Conservation (phyloP, 108 stramenopile species). For the Pseudonitzschia multistriata region DNA sequence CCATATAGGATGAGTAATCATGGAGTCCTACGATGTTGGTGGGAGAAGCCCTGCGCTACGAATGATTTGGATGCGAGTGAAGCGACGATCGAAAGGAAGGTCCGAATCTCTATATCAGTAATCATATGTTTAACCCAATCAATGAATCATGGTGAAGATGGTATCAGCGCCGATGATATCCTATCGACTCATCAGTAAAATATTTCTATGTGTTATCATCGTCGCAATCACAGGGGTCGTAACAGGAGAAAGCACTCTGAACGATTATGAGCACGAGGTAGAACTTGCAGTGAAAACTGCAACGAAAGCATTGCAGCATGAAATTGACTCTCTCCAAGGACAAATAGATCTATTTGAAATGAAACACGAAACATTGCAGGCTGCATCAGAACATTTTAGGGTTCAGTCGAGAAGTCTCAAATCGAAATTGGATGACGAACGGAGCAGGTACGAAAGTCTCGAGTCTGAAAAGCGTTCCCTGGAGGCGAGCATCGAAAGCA, state of each 20-base stretch:
- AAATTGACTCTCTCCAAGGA: slow-evolving; percentile 21
- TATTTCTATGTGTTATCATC: background rate
- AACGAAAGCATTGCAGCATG: slow-evolving; percentile 14
- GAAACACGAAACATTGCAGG: slow-evolving; percentile 29
- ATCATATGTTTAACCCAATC: background rate
- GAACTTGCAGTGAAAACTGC: background rate
- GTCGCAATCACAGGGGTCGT: background rate
- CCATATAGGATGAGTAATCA: background rate
- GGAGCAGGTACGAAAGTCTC: slow-evolving; percentile 18
- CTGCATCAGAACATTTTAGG: slow-evolving; percentile 30
- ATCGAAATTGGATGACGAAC: slow-evolving; percentile 23
- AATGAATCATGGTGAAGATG: background rate
- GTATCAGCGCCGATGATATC: background rate
- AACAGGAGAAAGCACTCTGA: background rate
- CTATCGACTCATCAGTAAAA: background rate
- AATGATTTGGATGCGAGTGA: background rate
- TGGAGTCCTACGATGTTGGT: background rate
- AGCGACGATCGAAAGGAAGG: background rate
- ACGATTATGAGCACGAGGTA: background rate
- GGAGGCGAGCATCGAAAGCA: slow-evolving; percentile 11
- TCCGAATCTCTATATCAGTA: background rate
- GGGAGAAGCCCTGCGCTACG: background rate
- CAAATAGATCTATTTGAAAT: slow-evolving; percentile 25
- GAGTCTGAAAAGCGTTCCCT: background rate
- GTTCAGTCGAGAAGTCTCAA: slow-evolving; percentile 19